phyloP scores from a whole-genome alignment of 1,284 basidiomycete species.

The Apiotrichum domesticum region DNA sequence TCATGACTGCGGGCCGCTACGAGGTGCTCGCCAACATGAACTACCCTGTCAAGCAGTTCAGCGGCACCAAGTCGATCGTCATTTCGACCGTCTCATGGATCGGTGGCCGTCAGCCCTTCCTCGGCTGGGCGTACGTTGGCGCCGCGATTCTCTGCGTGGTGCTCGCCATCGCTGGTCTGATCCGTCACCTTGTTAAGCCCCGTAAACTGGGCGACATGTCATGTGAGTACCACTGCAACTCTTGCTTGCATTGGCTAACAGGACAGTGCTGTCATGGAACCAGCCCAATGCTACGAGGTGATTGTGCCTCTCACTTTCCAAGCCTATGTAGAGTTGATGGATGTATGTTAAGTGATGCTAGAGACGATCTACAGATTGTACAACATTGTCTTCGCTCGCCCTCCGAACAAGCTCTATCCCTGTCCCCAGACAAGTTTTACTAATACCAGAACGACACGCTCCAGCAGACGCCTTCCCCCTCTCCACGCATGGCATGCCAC shows the following conservation, averaged over 20 bases:
- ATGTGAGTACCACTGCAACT: constrained; percentile 9
- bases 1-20: constrained; percentile 70
- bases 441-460: constrained; percentile 47
- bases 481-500: constrained; percentile 88
- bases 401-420: not conserved
- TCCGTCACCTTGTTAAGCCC: constrained; percentile 86
- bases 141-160: constrained; percentile 80
- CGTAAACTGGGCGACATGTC: constrained; percentile 57
- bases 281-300: constrained; percentile 43
- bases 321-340: constrained; percentile 3
- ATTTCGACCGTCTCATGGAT: constrained; percentile 97
- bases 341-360: constrained; percentile 12
- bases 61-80: constrained; percentile 93
- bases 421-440: not conserved
- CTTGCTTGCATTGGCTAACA: constrained; percentile 50
- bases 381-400: not conserved
- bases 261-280: constrained; percentile 75
- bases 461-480: constrained; percentile 49
- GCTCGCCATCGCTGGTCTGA: constrained; percentile 80
- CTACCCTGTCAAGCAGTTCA: constrained; percentile 85
- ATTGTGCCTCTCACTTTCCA: not conserved
- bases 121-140: constrained; percentile 94
- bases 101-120: constrained; percentile 86
- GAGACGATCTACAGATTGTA: not conserved
- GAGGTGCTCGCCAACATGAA: constrained; percentile 74